These are phyloP conservation scores for Fusarium tricinctum DNA, from an alignment of 2,329 filamentous ascomycete species.

Conservation along the genomic window DNA sequence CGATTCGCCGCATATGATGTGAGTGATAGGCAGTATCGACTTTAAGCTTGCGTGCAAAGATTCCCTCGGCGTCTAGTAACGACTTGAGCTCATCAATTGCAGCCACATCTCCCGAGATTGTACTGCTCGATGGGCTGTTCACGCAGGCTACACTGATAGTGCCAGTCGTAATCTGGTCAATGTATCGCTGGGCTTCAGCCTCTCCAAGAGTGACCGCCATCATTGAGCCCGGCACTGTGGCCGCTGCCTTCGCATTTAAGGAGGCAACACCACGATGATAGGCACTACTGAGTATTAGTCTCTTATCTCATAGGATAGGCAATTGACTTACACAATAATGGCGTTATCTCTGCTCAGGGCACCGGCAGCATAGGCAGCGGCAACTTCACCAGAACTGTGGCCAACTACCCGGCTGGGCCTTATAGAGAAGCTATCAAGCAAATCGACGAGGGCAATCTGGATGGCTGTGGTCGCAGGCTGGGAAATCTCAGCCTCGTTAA, in stretches of 20 bases:
- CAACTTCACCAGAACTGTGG: slow-evolving; percentile 16
- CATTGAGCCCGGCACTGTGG: slow-evolving; percentile 6
- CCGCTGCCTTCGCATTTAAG: background rate
- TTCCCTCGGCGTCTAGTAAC: slow-evolving; percentile 1
- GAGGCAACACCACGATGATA: slow-evolving; percentile 13
- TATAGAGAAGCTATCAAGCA: slow-evolving; percentile 3
- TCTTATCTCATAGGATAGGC: fast-evolving
- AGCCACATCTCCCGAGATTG: slow-evolving; percentile 2
- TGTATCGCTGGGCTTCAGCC: slow-evolving; percentile 5
- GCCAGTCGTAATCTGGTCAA: background rate
- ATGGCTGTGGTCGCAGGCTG: slow-evolving; percentile 15
- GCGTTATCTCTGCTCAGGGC: slow-evolving; percentile 1
- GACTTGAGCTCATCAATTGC: slow-evolving; percentile 10
- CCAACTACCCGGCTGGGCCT: slow-evolving; percentile 2
- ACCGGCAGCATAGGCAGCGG: slow-evolving; percentile 12
- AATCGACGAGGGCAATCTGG: slow-evolving; percentile 10
- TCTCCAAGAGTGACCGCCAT: slow-evolving; percentile 15
- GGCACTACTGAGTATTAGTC: background rate
- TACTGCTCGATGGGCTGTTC: slow-evolving; percentile 8
- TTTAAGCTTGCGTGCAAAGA: slow-evolving; percentile 11
- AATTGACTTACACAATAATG: slow-evolving; percentile 11
- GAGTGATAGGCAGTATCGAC: slow-evolving; percentile 19
- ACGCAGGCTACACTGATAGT: slow-evolving; percentile 10
- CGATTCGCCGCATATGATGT: slow-evolving; percentile 7
- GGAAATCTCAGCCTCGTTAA: slow-evolving; percentile 6